Evolutionary conservation across 768 basidiomycete species (phyloP), one percentile per base, ranked within the genome.

Genomic region (Xerocomellus intermedius): DNA sequence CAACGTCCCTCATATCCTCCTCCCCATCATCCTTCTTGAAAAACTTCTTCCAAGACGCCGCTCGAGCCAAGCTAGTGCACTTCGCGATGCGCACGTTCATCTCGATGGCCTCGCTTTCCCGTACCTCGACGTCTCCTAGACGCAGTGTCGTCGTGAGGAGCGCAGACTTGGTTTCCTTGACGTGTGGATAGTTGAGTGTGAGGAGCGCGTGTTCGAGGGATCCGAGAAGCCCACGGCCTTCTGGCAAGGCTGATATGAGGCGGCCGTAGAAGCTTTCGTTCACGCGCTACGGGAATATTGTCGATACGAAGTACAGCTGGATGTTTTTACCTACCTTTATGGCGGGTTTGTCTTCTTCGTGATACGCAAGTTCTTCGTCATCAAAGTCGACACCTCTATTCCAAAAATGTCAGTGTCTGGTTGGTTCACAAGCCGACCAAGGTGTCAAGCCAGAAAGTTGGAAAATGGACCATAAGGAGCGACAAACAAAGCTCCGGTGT

Each of bases 361-460:
- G 67, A 64, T 80, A 89, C 1, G 72, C 80, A 13, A 81, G 70
- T 19, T 84, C 81, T 36, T 86, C 84, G 62, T 93, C 90, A 48
- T 85, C 91, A 71, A 96, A 95, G 69, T 94, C 91, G 41, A 94
- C 79, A 6, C 94, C 93, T n/a, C 93, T 95, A 60, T 33, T 21
- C 5, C 32, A 33, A 36, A 36, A 37, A 13, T n/a, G 24, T 59
- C 21, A 62, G 52, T 22, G 45, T 39, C 54, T 59, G 32, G 54
- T 32, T 30, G 28, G 28, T 47, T 6, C 32, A 30, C 37, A 30
- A 35, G 5, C 21, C 17, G 13, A 56, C 5, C 16, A 30, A 22
- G 4, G 24, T 13, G 17, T 50, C n/a, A 4, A 8, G 16, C 6
- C 8, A 22, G 21, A 32, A 44, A 5, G 17, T 13, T 13, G 17